Evolutionary conservation across 805 yeast species (phyloP).

Genomic region (Saccharomycopsis olivae): DNA sequence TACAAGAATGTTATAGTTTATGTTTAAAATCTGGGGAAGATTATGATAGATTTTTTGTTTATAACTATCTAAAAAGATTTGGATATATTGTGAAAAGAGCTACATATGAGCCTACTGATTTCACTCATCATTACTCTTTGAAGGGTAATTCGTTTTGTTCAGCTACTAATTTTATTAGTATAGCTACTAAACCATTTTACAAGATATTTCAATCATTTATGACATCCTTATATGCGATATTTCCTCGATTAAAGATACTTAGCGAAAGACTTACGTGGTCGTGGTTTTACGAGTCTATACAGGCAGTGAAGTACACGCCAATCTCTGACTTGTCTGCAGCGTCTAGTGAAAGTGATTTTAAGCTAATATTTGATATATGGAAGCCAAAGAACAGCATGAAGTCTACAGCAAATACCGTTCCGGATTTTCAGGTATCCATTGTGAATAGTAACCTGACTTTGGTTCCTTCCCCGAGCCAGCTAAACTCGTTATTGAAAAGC

Average conservation of each 20-base stretch:
- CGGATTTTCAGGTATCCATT: slow-evolving; percentile 54
- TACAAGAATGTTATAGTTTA: slow-evolving; percentile 44
- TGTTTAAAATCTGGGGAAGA: slow-evolving; percentile 28
- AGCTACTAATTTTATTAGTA: too few species aligned
- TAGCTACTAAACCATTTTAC: neutral
- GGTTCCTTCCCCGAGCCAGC: slow-evolving; percentile 17
- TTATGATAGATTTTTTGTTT: slow-evolving; percentile 43
- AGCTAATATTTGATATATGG: slow-evolving; percentile 51
- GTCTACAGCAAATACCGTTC: too few species aligned
- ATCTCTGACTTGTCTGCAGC: too few species aligned
- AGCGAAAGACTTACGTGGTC: too few species aligned
- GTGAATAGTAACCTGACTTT: slow-evolving; percentile 27
- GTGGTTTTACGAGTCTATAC: too few species aligned
- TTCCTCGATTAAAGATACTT: neutral
- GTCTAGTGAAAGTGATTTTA: slow-evolving; percentile 13
- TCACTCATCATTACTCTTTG: neutral
- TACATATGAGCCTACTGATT: neutral
- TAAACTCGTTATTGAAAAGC: neutral
- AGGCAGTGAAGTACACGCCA: too few species aligned
- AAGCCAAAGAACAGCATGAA: slow-evolving; percentile 46
- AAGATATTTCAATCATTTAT: neutral
- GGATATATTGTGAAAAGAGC: slow-evolving; percentile 48
- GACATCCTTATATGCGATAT: neutral
- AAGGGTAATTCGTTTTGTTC: neutral
- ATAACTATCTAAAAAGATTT: slow-evolving; percentile 48